phyloP scores from a whole-genome alignment of 768 basidiomycete genomes.

The Tricholoma sp. region DNA sequence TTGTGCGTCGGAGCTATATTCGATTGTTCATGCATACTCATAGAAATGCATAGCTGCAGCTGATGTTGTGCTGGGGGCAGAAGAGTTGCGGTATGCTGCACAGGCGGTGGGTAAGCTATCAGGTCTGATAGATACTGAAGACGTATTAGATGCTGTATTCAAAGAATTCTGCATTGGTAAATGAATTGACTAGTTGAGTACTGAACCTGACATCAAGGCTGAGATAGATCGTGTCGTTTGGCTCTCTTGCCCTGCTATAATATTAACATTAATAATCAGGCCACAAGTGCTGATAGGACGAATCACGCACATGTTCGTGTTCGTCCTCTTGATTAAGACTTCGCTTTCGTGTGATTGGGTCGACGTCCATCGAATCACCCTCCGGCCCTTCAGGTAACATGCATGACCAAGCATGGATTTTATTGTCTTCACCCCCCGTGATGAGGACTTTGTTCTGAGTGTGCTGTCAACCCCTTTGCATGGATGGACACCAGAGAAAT shows the following conservation, averaged over 20 bases:
- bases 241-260: slow-evolving; percentile 14
- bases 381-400: slow-evolving; percentile 7
- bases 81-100: slow-evolving; percentile 84
- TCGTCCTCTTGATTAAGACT: slow-evolving; percentile 17
- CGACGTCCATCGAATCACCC: slow-evolving; percentile 23
- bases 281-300: background rate
- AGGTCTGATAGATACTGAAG: slow-evolving; percentile 76
- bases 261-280: background rate
- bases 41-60: slow-evolving; percentile 36
- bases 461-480: background rate
- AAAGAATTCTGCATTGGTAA: slow-evolving; percentile 89
- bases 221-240: slow-evolving; percentile 4
- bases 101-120: slow-evolving; percentile 82
- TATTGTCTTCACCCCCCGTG: slow-evolving; percentile 49
- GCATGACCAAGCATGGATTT: slow-evolving; percentile 37
- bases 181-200: slow-evolving; percentile 6
- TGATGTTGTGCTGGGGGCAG: slow-evolving; percentile 81
- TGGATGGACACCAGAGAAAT: background rate
- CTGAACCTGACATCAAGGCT: background rate
- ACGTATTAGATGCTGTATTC: slow-evolving; percentile 79
- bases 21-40: background rate
- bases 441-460: slow-evolving; percentile 34
- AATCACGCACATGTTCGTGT: slow-evolving; percentile 18
- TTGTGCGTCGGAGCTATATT: slow-evolving; percentile 4
- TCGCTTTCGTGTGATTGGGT: slow-evolving; percentile 17